Base-by-base conservation (phyloP, 371 early-diverging fungal species). In the Umbelopsis sp. region DNA sequence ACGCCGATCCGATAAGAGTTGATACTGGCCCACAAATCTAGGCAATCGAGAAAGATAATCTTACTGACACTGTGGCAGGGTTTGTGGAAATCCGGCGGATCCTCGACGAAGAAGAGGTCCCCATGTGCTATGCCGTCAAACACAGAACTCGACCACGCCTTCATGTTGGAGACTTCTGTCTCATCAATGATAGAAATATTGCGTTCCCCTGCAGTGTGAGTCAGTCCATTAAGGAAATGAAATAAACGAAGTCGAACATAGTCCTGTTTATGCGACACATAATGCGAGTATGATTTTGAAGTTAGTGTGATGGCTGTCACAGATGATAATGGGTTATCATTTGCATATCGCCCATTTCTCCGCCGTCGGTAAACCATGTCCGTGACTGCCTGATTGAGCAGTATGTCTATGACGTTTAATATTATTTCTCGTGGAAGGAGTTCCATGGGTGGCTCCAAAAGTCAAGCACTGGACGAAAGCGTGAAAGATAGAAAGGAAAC, bases 81-180 rank as follows among this genome's bases (percentile, higher is more conserved):
- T 35, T 57, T 32, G 32, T 35, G 29, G 7, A 4, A n/a, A 16
- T 6, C 20, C 7, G 18, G 29, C 32, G 57, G 16, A 35, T 57
- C 18, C 35, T 57, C 57, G 11, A 57, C 57, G 29, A 57, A 57
- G 35, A 57, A 57, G 18, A 57, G 6, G 7, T 57, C 57, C 1
- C 57, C 57, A 35, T 57, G 57, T 18, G 57, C 57, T 25, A 57
- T 57, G 4, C 57, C 57, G 18, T 57, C 57, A 35, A 57, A 57
- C 35, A 57, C 57, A 12, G 57, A 57, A 35, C 57, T 57, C 18
- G 57, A 57, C 57, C 57, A 57, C 2, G 57, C 57, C 57, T 35
- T 57, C 57, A 57, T 57, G 16, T 18, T 57, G 0, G 14, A 38
- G 29, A 57, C 57, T 18, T 57, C n/a, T 7, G 57, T 35, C 6